Evolutionary conservation across 2,329 filamentous ascomycete species (phyloP).

Genomic region (Fusarium stilboides): DNA sequence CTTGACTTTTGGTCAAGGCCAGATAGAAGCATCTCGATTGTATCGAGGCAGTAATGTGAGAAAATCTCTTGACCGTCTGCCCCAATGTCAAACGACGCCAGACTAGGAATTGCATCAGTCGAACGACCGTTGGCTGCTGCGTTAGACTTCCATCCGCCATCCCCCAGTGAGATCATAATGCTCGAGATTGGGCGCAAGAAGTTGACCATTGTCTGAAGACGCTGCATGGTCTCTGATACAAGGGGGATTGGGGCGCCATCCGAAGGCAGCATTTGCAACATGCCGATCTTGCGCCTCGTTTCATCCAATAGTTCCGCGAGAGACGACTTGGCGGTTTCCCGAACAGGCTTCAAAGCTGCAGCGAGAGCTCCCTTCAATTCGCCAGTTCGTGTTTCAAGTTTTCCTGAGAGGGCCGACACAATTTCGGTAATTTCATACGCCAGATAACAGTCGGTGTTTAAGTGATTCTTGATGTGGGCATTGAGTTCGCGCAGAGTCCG

Average conservation of each 20-base stretch:
- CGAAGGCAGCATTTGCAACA: conserved; percentile 77
- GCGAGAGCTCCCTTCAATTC: conserved; percentile 88
- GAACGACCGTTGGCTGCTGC: conserved; percentile 67
- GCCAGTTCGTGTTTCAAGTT: conserved; percentile 85
- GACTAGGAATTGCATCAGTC: conserved; percentile 76
- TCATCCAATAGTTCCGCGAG: conserved; percentile 88
- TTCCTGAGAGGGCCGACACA: conserved; percentile 82
- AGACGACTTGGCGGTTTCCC: conserved; percentile 92
- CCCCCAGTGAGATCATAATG: conserved; percentile 91
- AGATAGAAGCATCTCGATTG: conserved; percentile 84
- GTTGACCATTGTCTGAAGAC: conserved; percentile 87
- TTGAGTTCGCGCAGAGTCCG: conserved; percentile 92
- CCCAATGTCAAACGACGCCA: conserved; percentile 87
- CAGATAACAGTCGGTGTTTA: conserved; percentile 92
- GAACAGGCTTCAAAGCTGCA: conserved; percentile 88
- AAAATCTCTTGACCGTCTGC: conserved; percentile 92
- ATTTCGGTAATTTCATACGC: conserved; percentile 97
- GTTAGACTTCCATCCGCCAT: conserved; percentile 86
- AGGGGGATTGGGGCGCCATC: conserved; percentile 86
- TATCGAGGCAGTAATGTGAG: conserved; percentile 90
- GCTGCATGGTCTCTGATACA: conserved; percentile 87
- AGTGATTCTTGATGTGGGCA: conserved; percentile 86
- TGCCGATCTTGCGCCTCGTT: conserved; percentile 77
- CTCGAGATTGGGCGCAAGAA: conserved; percentile 90
- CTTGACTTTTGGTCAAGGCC: conserved; percentile 83